A percentile compares a stretch with the other conserved stretches of the same genome.
phyloP scores from a whole-genome alignment of 192 early-diverging fungal species.

The Coemansia sp. region DNA sequence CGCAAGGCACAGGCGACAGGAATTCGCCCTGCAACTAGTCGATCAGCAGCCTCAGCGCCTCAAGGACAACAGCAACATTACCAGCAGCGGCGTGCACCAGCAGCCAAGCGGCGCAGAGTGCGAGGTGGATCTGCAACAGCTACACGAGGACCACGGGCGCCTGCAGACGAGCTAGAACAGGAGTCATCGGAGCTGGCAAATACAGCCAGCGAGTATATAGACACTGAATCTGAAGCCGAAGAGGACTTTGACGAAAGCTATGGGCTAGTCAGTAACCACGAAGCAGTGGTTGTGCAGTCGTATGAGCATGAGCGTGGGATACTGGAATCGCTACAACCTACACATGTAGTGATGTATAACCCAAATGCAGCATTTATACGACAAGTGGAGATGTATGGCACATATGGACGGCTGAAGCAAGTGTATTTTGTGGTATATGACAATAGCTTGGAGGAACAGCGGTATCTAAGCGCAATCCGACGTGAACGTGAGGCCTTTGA shows the following conservation, averaged over 20 bases:
- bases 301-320: slow-evolving; percentile 67
- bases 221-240: slow-evolving; percentile 18
- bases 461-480: slow-evolving; percentile 78
- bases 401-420: slow-evolving; percentile 55
- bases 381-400: slow-evolving; percentile 71
- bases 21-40: slow-evolving; percentile 7
- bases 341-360: slow-evolving; percentile 88
- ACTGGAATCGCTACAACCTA: slow-evolving; percentile 67
- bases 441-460: slow-evolving; percentile 92
- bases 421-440: slow-evolving; percentile 95
- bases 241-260: slow-evolving; percentile 45
- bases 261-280: slow-evolving; percentile 25
- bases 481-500: slow-evolving; percentile 94
- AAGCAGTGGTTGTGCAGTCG: slow-evolving; percentile 56
- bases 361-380: slow-evolving; percentile 85
- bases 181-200: slow-evolving; percentile 35
- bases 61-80: slow-evolving; percentile 3
- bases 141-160: slow-evolving; percentile 27
- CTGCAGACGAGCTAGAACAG: slow-evolving; percentile 28
- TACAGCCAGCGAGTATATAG: slow-evolving; percentile 1
- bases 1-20: slow-evolving; percentile 66
- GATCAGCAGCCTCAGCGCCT: neutral
- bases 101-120: slow-evolving; percentile 55
- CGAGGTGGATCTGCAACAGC: slow-evolving; percentile 52
- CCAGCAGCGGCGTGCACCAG: slow-evolving; percentile 32